Evolutionary conservation across 768 basidiomycete genomes (phyloP).

Genomic region (Lactarius hengduanensis): DNA sequence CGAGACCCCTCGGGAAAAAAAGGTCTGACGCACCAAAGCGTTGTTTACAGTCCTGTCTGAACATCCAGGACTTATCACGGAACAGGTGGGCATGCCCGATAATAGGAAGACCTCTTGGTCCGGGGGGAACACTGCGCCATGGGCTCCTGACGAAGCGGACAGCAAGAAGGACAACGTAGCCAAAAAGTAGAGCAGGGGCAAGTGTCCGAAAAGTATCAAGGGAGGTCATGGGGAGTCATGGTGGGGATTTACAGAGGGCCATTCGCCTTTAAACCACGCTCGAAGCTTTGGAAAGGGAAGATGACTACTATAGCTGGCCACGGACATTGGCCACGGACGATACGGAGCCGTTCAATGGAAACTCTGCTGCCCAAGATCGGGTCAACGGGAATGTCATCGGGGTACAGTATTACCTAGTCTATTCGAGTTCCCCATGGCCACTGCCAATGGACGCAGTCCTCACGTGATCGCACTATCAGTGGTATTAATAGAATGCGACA

Average conservation of each 20-base stretch:
- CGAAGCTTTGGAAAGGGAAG: not conserved
- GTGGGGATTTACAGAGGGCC: not conserved
- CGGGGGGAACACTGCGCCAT: constrained; percentile 16
- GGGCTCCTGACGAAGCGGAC: constrained; percentile 7
- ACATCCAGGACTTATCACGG: constrained; percentile 10
- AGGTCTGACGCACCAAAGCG: constrained; percentile 7
- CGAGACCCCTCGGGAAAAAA: not conserved
- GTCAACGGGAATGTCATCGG: too few species aligned
- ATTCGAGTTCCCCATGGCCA: too few species aligned
- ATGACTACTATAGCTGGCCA: not conserved
- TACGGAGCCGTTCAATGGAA: not conserved
- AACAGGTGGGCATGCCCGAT: constrained; percentile 17
- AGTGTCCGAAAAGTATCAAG: not conserved
- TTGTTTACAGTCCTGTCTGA: not conserved
- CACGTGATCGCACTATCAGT: too few species aligned
- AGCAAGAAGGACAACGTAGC: not conserved
- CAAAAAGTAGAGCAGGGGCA: not conserved
- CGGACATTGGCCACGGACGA: not conserved
- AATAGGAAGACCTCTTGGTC: constrained; percentile 16
- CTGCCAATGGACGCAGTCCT: too few species aligned
- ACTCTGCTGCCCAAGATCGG: too few species aligned
- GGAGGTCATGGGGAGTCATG: not conserved
- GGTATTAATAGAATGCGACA: too few species aligned
- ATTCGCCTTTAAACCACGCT: not conserved
- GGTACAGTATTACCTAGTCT: too few species aligned